Evolutionary conservation across 441 rosid genomes (phyloP), one percentile per base, ranked within the genome.

Genomic region (Pelargonium exstipulatum): DNA sequence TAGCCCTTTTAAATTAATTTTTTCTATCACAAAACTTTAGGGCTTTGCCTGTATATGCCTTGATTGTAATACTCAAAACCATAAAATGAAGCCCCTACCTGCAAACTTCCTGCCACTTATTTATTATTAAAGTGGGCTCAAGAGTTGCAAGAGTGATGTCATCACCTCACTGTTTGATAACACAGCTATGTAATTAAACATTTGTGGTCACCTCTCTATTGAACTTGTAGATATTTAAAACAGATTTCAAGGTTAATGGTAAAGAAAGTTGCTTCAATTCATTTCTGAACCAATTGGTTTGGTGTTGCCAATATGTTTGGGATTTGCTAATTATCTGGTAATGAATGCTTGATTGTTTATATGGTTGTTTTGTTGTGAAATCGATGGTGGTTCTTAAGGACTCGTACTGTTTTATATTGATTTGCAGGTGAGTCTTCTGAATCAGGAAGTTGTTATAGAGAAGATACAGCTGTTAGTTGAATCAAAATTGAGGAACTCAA

Each of bases 401-500:
- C 62, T 17, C 7, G 18, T 20, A 18, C 62, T 17, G 29, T 62
- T 24, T 62, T 62, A 55, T 67, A 37, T 62, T 64, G 55, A 66
- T 69, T 32, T 86, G 83, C 87, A 88, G 94, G 94, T 88, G 51
- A 91, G 96, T 85, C 94, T 95, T 75, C 76, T 95, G 75, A 95
- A 90, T 78, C 97, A 91, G 81, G 99, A 91, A 81, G 74, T 79
- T 66, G 86, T 95, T 35, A 78, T 91, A 66, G 94, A 85, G 79
- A 84, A 81, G 84, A 87, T 94, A 83, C 95, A 94, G 71, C 80
- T 88, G 70, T 85, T 77, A 66, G 85, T 89, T 64, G 99, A 91
- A 78, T 74, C 77, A 66, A 85, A 83, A 72, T 81, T 94, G 79
- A 84, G 96, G 77, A 83, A 80, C 73, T 83, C 92, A 74, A 84